Evolutionary conservation across 768 basidiomycete species (phyloP).

Genomic region (Russula sp.): DNA sequence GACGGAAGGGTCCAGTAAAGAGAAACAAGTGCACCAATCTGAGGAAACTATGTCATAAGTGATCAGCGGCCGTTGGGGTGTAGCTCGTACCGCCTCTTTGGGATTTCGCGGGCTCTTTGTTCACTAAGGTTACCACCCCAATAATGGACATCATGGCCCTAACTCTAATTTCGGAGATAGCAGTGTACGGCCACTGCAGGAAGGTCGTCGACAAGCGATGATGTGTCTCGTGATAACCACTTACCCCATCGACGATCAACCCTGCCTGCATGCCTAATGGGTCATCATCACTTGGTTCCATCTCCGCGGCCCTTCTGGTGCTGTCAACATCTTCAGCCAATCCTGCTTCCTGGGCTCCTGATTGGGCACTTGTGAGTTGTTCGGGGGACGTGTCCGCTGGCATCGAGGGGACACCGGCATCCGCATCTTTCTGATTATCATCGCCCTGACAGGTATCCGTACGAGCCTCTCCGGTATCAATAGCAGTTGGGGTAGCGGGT

Average conservation of each 20-base stretch:
- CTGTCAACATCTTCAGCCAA: neutral
- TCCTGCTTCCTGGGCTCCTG: neutral
- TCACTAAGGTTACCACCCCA: slow-evolving; percentile 28
- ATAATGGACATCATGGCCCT: slow-evolving; percentile 30
- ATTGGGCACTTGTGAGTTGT: neutral
- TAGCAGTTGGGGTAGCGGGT: neutral
- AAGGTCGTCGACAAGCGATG: neutral
- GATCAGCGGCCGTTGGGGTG: neutral
- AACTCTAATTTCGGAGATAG: slow-evolving; percentile 4
- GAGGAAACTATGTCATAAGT: slow-evolving; percentile 2
- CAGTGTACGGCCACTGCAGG: slow-evolving; percentile 12
- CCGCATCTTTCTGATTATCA: neutral
- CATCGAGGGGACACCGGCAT: neutral
- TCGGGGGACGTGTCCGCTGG: neutral
- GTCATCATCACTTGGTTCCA: neutral
- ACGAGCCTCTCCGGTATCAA: neutral
- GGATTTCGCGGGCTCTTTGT: slow-evolving; percentile 22
- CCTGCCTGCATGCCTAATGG: slow-evolving; percentile 13
- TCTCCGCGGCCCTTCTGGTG: neutral
- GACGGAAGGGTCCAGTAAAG: slow-evolving; percentile 49
- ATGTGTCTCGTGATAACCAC: neutral
- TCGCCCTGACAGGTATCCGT: neutral
- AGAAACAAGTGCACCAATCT: slow-evolving; percentile 46
- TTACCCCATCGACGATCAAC: slow-evolving; percentile 10
- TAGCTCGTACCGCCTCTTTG: slow-evolving; percentile 28